phyloP scores from a whole-genome alignment of 176 grass and related monocot species.

The Triticum timopheevii region DNA sequence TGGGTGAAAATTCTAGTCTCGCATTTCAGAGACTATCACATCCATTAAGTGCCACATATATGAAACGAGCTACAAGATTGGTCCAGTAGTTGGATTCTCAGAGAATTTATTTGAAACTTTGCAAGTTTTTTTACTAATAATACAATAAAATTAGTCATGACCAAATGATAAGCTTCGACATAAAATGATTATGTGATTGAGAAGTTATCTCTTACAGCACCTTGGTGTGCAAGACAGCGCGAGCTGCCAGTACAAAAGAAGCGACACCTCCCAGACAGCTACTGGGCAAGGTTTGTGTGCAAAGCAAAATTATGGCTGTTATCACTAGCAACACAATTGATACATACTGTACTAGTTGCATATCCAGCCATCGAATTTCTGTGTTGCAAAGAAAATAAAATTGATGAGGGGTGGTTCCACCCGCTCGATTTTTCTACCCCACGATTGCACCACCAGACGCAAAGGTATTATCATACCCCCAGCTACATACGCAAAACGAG shows the following conservation, averaged over 20 bases:
- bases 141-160: neutral
- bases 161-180: neutral
- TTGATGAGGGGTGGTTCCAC: neutral
- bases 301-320: neutral
- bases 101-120: neutral
- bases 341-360: neutral
- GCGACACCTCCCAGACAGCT: neutral
- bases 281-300: neutral
- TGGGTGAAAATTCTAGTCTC: neutral
- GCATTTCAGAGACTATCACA: neutral
- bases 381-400: neutral
- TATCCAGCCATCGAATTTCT: neutral
- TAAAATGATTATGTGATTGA: neutral
- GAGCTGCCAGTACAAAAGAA: neutral
- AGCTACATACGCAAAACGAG: neutral
- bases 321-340: no score
- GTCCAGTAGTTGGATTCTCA: neutral
- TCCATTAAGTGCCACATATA: conserved; percentile 9
- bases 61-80: neutral
- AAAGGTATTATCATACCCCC: neutral
- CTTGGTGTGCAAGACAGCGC: no score
- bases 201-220: neutral
- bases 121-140: neutral
- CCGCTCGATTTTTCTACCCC: neutral
- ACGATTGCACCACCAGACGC: neutral